Evolutionary conservation across 805 yeast genomes (phyloP), one percentile per base, ranked within the genome.

Genomic region (Yueomyces sinensis): DNA sequence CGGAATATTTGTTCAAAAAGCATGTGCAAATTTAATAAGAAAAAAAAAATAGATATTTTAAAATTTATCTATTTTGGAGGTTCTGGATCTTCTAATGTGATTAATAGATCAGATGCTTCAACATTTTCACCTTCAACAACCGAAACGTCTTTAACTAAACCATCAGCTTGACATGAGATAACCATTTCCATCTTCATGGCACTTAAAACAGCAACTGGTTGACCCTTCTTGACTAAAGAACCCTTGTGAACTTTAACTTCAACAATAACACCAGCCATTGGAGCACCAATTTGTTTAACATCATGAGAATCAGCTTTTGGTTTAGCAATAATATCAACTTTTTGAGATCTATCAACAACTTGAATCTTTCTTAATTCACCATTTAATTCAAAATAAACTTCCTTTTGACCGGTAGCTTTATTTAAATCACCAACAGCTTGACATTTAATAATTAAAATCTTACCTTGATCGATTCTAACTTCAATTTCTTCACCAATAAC

Each of bases 141-240:
- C 32, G 69, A 58, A 16, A 91, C 70, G 17, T 79, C 83, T 32
- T 79, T 76, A 41, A 91, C 74, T 54, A 71, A 74, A 58, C 98
- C 99, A 39, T 78, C 70, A 39, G 75, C 80, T 36, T 94, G 94
- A 17, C 98, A 89, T 57, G 84, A 74, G 49, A 89, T 87, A 34
- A 91, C 94, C 96, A 91, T 91, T 68, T 91, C 98, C 98, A 89
- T 89, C 74, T 89, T 89, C 98, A 89, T 89, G 43, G 98, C 98
- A 56, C 89, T 76, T 56, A 89, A 70, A 18, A 89, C 94, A 41
- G 94, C 93, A 44, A 89, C 60, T 24, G 95, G 87, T 56, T 89
- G 94, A 45, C 98, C 98, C 74, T 89, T 89, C 73, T 83, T 84
- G 45, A 91, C 94, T 44, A 79, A 80, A 35, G 76, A 70, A 41